A percentile compares a stretch with the other conserved stretches of the same genome.
phyloP scores from a whole-genome alignment of 1,139 yeast genomes.

The Saccharomyces uvarum region DNA sequence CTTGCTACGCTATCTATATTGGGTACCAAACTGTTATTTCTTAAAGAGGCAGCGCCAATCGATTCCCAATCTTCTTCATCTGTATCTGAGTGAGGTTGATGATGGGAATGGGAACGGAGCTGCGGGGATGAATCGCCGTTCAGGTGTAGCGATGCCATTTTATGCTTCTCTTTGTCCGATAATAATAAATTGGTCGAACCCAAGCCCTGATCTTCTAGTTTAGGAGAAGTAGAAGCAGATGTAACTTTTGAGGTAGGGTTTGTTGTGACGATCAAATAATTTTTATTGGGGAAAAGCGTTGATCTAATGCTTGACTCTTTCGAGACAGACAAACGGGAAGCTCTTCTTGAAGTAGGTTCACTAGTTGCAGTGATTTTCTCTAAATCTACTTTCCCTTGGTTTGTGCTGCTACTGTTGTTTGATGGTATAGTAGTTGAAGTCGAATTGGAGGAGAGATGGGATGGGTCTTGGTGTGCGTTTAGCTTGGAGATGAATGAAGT shows the following conservation, averaged over 20 bases:
- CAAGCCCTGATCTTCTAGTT: conserved; percentile 1
- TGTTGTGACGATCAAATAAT: neutral
- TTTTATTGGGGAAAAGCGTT: conserved; percentile 12
- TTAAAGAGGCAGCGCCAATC: conserved; percentile 64
- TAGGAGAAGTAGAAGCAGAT: neutral
- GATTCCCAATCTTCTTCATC: conserved; percentile 96
- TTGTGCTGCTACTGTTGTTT: neutral
- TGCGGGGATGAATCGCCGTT: neutral
- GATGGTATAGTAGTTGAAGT: neutral
- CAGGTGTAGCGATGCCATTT: neutral
- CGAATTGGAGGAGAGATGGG: neutral
- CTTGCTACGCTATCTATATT: conserved; percentile 3
- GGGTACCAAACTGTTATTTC: conserved; percentile 32
- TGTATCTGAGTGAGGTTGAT: conserved; percentile 43
- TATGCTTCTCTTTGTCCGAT: neutral
- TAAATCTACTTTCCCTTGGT: conserved; percentile 10
- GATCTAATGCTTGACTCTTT: conserved; percentile 21
- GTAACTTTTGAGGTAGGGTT: neutral
- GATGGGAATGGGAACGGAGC: neutral
- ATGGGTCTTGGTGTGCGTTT: conserved; percentile 2
- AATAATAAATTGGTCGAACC: neutral
- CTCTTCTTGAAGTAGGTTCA: conserved; percentile 13
- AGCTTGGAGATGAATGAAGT: conserved; percentile 4
- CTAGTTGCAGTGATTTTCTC: conserved; percentile 10
- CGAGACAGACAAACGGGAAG: conserved; percentile 16